Conservation (phyloP, 305 asterid genomes). For the Rubia peregrina region DNA sequence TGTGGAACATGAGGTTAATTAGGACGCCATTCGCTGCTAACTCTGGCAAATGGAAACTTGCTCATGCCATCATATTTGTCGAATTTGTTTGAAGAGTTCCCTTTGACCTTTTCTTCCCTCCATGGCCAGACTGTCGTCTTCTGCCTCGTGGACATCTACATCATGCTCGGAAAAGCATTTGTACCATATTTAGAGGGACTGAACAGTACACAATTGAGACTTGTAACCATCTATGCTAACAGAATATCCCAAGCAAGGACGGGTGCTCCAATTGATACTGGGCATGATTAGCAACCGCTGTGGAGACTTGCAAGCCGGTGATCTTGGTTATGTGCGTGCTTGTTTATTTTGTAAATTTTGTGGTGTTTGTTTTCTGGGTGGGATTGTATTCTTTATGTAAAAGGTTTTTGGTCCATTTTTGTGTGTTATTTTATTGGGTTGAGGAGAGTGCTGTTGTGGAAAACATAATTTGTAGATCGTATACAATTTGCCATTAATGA, state of each 20-base stretch:
- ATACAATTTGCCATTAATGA: conserved; percentile 13
- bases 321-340: conserved; percentile 18
- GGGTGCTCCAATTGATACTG: conserved; percentile 52
- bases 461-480: conserved; percentile 2
- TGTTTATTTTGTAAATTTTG: conserved; percentile 23
- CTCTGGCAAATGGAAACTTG: not conserved
- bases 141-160: conserved; percentile 92
- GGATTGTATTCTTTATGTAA: conserved; percentile 13
- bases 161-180: conserved; percentile 91
- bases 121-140: conserved; percentile 87
- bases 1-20: not conserved
- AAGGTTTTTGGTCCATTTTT: conserved; percentile 15
- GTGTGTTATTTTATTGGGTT: conserved; percentile 11
- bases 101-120: conserved; percentile 12
- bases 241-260: conserved; percentile 97
- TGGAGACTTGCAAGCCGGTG: conserved; percentile 7
- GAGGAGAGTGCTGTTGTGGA: conserved; percentile 12
- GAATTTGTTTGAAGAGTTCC: not conserved
- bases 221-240: conserved; percentile 93
- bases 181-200: conserved; percentile 94
- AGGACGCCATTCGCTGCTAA: not conserved
- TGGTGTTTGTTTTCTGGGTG: conserved; percentile 13
- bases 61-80: not conserved
- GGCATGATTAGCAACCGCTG: conserved; percentile 22
- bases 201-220: conserved; percentile 76